Base-by-base conservation (phyloP, 371 early-diverging fungal species). In the Gilbertella persicaria region DNA sequence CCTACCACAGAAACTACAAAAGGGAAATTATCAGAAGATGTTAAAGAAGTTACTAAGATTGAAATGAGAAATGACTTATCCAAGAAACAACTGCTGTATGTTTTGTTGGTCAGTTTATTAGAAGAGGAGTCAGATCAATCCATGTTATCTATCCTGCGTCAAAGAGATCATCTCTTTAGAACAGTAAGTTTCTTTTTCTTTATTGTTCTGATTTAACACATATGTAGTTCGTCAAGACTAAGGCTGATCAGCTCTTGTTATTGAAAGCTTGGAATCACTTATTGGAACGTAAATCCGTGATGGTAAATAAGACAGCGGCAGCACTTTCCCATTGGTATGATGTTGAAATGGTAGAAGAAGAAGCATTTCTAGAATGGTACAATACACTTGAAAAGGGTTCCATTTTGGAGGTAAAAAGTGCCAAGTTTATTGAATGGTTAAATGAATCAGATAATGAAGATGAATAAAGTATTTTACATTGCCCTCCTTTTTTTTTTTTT, bases 41-140 rank as follows among this genome's bases (percentile, higher is more conserved):
- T 86, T 28, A 90, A 90, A 60, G 87, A 88, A 60, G 79, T 88
- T 28, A 90, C 88, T 2, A 82, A 86, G 26, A 51, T 88, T 28
- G 90, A 90, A 64, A 87, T 88, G 77, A 75, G 85, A n/a, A 83
- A 90, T 51, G 85, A 85, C 49, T 56, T 90, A 58, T 75, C 83
- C 40, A 90, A 88, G 69, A 79, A 71, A 12, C 84, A 86, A 53
- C 48, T 90, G 12, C 75, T 86, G 28, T 78, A 61, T 49, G 78
- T 87, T 36, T 54, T 90, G 25, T 55, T 90, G 20, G 73, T 74
- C 4, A 72, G 82, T 45, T 56, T 88, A 21, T 75, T 87, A 47
- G 76, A 80, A 19, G 86, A 86, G 5, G 45, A 47, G n/a, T 54
- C 44, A n/a, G 64, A 44, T 54, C 58, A 42, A 50, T 42, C 30